These are phyloP conservation scores for Opeltia flavorubescens DNA, from an alignment of 495 filamentous ascomycete species.

Conservation along the genomic window DNA sequence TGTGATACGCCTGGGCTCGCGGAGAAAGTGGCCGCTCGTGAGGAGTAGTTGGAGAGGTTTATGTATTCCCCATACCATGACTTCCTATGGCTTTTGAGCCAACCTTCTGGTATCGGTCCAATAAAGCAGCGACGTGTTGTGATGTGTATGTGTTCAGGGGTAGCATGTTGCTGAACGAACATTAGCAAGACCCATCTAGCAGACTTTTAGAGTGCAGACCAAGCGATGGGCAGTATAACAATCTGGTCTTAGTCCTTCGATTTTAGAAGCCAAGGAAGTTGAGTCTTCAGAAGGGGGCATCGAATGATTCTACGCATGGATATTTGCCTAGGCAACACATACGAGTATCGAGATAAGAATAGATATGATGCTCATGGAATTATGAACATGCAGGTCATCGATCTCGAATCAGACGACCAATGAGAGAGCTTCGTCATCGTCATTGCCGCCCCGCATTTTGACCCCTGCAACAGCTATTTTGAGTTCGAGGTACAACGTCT, in stretches of 20 bases:
- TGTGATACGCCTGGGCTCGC: slow-evolving; percentile 29
- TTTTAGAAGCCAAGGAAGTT: neutral
- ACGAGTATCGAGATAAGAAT: too few relatives aligned
- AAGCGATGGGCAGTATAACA: slow-evolving; percentile 42
- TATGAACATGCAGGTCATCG: too few relatives aligned
- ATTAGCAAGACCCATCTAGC: neutral
- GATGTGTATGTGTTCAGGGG: slow-evolving; percentile 46
- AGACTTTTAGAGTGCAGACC: neutral
- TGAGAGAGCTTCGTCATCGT: neutral
- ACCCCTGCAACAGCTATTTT: slow-evolving; percentile 2
- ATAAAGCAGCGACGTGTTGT: slow-evolving; percentile 53
- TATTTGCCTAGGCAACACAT: too few relatives aligned
- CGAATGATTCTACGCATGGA: too few relatives aligned
- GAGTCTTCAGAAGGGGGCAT: neutral
- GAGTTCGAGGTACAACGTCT: too few relatives aligned
- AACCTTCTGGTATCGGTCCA: slow-evolving; percentile 53
- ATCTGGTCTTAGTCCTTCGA: slow-evolving; percentile 19
- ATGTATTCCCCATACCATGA: slow-evolving; percentile 46
- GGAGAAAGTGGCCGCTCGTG: slow-evolving; percentile 38
- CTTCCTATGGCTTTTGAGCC: slow-evolving; percentile 50
- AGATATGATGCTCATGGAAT: too few relatives aligned
- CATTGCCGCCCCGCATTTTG: neutral
- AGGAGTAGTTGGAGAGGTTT: slow-evolving; percentile 41
- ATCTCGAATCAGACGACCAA: neutral
- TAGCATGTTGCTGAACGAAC: slow-evolving; percentile 40